A percentile compares a stretch with the other conserved stretches of the same genome.
These are phyloP conservation scores for Fusarium lyarnte DNA, from an alignment of 2,329 filamentous ascomycete genomes.

Conservation along the genomic window DNA sequence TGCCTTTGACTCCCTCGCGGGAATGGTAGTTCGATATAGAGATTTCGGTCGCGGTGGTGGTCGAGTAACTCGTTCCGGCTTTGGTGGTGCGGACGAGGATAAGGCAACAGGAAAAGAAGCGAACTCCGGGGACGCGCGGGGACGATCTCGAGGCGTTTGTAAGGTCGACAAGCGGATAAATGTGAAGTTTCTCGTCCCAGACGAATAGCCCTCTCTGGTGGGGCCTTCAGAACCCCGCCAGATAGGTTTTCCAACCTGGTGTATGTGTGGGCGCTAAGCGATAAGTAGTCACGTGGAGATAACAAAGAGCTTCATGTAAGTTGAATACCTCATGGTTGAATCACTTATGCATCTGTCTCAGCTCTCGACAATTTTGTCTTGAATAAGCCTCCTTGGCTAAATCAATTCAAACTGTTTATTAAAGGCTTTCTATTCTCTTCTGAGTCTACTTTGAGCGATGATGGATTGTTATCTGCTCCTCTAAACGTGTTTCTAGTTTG, in stretches of 20 bases:
- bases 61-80: conserved; percentile 29
- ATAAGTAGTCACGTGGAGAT: conserved; percentile 51
- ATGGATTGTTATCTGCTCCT: not conserved
- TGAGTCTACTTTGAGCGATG: too few species aligned
- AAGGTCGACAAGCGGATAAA: conserved; percentile 44
- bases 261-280: conserved; percentile 55
- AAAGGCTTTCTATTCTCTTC: not conserved
- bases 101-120: not conserved
- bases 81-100: conserved; percentile 28
- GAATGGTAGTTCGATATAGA: conserved; percentile 25
- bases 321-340: not conserved
- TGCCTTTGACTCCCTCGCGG: conserved; percentile 30
- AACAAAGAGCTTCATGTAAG: conserved; percentile 4
- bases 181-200: conserved; percentile 47
- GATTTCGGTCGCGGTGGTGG: conserved; percentile 33
- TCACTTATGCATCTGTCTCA: not conserved
- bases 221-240: conserved; percentile 50
- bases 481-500: not conserved
- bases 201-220: conserved; percentile 53
- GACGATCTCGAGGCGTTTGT: conserved; percentile 42
- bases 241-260: conserved; percentile 46
- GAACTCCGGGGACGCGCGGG: conserved; percentile 28
- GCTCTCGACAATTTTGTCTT: not conserved
- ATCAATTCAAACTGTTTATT: not conserved
- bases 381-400: not conserved